Evolutionary conservation across 257 asterid species (phyloP), one percentile per base, ranked within the genome.

Genomic region (Nicotiana paniculata): DNA sequence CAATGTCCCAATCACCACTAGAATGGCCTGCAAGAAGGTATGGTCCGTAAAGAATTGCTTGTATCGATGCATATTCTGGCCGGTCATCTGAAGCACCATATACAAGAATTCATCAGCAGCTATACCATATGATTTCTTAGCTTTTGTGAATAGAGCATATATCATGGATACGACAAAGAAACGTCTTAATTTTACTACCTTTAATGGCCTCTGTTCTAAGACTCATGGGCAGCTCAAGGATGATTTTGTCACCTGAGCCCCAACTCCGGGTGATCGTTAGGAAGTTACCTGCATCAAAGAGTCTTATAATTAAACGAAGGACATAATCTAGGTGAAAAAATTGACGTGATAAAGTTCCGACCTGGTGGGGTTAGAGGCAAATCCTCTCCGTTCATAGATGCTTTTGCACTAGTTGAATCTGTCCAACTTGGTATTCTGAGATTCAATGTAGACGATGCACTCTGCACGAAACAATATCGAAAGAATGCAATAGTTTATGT

Each of bases 1-100:
- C 81, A 62, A 95, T 81, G 84, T 90, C 88, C 97, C 97, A 95
- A 62, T 92, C 97, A 7, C 92, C 93, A 5, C 39, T 77, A 10
- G 97, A 68, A 1, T 89, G 89, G 33, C 96, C 99, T 4, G 93
- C 97, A 4, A 95, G 97, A 77, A 93, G 97, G 88, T 95, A 95
- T 65, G 97, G 97, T 26, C 99, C 99, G 43, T 89, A 95, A 80
- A 93, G 84, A 86, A 95, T 86, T 46, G 99, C 97, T 30, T 91
- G 90, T 43, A 95, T 58, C 0, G 94, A 88, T 16, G 91, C 85
- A 72, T 84, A 93, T 82, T 86, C 92, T 2, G 89, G 82, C 54
- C 99, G 84, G 18, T 95, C 98, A 82, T 95, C 99, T 93, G 86
- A 54, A 72, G 58, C 76, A 55, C 51, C 70, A 64, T 37, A 77